Conservation (phyloP, 2,329 filamentous ascomycete genomes). For the Ophiocordyceps sinensis region DNA sequence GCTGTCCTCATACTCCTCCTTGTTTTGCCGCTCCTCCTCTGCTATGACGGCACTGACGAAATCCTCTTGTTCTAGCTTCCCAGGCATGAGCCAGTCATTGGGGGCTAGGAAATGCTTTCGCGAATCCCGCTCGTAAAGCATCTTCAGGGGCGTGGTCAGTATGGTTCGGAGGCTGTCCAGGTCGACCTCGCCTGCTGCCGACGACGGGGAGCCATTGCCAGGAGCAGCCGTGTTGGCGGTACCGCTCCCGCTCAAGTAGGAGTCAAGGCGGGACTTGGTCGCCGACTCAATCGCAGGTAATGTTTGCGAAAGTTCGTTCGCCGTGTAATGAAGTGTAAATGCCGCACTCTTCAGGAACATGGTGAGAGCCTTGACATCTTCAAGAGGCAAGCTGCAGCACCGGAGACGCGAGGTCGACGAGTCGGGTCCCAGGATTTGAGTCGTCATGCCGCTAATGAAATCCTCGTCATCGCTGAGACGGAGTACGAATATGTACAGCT, state of each 20-base stretch:
- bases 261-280: constrained; percentile 12
- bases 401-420: constrained; percentile 33
- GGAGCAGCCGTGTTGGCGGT: not conserved
- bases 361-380: constrained; percentile 60
- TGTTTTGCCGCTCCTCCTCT: constrained; percentile 69
- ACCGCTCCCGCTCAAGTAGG: constrained; percentile 11
- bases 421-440: constrained; percentile 20
- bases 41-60: constrained; percentile 77
- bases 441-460: constrained; percentile 54
- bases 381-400: constrained; percentile 53
- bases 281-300: constrained; percentile 8
- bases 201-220: not conserved
- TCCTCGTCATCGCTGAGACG: constrained; percentile 94
- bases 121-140: constrained; percentile 89
- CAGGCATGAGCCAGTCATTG: constrained; percentile 91
- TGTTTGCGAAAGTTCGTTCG: constrained; percentile 39
- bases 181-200: constrained; percentile 32
- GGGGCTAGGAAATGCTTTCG: constrained; percentile 67
- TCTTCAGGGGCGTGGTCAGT: constrained; percentile 65
- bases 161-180: constrained; percentile 67
- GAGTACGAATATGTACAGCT: constrained; percentile 85
- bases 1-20: constrained; percentile 23
- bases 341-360: constrained; percentile 81
- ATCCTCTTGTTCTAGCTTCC: constrained; percentile 71
- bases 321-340: constrained; percentile 78